Evolutionary conservation across 768 basidiomycete species (phyloP), one percentile per base, ranked within the genome.

Genomic region (Kwoniella newhampshirensis): DNA sequence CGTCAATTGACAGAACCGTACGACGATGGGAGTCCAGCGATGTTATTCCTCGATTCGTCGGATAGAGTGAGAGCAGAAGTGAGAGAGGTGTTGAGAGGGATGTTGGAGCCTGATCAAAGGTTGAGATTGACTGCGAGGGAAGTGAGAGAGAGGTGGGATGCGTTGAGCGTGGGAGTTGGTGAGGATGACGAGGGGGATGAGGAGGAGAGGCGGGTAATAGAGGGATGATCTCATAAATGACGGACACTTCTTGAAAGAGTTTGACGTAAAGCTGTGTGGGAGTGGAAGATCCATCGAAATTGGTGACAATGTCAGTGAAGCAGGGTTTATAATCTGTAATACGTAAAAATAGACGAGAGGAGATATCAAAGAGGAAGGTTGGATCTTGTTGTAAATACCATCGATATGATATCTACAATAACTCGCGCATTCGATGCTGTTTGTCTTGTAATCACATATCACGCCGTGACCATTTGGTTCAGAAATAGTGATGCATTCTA

Each of bases 31-130:
- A 59, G 57, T 41, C 67, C 65, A 0, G 28, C 61, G 7, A 64
- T 73, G 66, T 4, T 57, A 12, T 65, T 64, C 47, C 43, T 70
- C 3, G 68, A 71, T 43, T 70, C 69, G 1, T 2, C 17, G 12
- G 65, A 65, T 12, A 12, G 55, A 21, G 63, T 73, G 1, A 25
- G 43, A 13, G 63, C 65, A 26, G 37, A 50, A n/a, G 28, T 65
- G 3, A 51, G 64, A 18, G 20, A 57, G 18, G 49, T 64, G 18
- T 15, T 73, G 25, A 64, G 44, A 37, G 28, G 23, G 9, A 73
- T 73, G 71, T 35, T 73, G 28, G 27, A 43, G 26, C 63, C 62
- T 9, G 43, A 53, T 18, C 51, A 57, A 18, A 54, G 47, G 52
- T 25, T 54, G 27, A 50, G 71, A 49, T 60, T 63, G 37, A 63